A percentile compares a stretch with the other conserved stretches of the same genome.
phyloP scores from a whole-genome alignment of 2,329 filamentous ascomycete species.

The Claviceps sp. region DNA sequence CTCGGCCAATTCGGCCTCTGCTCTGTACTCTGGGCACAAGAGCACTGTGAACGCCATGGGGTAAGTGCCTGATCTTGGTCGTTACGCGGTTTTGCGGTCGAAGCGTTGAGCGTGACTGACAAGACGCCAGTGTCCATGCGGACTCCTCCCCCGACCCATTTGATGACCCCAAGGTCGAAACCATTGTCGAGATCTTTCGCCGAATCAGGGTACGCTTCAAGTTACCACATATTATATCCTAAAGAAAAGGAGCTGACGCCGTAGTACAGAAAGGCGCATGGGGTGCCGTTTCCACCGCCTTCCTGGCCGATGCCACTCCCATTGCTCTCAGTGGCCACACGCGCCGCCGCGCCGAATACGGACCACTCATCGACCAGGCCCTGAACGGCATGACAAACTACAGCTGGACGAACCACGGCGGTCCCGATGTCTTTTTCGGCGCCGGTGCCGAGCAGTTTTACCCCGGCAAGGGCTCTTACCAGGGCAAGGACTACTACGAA shows the following conservation, averaged over 20 bases:
- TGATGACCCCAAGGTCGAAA: constrained; percentile 80
- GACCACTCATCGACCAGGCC: constrained; percentile 60
- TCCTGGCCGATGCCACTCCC: constrained; percentile 69
- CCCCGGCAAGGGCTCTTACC: constrained; percentile 48
- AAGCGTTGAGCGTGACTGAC: background rate
- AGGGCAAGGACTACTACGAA: constrained; percentile 66
- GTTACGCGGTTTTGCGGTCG: background rate
- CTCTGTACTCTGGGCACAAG: constrained; percentile 74
- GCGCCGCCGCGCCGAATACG: constrained; percentile 54
- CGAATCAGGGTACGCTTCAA: constrained; percentile 46
- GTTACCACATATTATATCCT: background rate
- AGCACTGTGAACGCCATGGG: constrained; percentile 70
- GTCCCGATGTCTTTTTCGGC: constrained; percentile 71
- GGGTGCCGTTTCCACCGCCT: constrained; percentile 66
- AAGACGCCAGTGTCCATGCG: constrained; percentile 44
- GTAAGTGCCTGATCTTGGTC: constrained; percentile 17
- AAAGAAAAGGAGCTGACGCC: background rate
- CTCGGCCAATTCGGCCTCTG: constrained; percentile 72
- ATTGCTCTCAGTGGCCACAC: constrained; percentile 64
- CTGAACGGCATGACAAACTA: constrained; percentile 67
- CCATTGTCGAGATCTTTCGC: constrained; percentile 63
- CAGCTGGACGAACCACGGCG: constrained; percentile 61
- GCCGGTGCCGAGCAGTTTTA: constrained; percentile 74
- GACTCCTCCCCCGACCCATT: constrained; percentile 61
- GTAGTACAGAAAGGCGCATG: constrained; percentile 33